Percentiles rank a stretch among this genome's conserved stretches.
Evolutionary conservation across 2,329 filamentous ascomycete species (phyloP).

Genomic region (Rhynchosporium secalis): DNA sequence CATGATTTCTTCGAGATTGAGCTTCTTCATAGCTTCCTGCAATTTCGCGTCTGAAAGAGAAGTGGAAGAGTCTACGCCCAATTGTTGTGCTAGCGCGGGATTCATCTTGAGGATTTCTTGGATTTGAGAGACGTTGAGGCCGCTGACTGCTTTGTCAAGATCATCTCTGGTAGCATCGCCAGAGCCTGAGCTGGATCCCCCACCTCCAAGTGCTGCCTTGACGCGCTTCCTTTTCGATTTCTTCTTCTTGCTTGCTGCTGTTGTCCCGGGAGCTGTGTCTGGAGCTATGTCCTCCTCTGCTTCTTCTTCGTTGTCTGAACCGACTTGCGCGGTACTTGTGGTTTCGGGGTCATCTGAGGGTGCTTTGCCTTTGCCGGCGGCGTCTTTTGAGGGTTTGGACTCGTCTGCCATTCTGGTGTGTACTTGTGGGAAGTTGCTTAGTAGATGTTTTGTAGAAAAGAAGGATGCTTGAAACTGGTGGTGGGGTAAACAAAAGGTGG

Average conservation of each 20-base stretch:
- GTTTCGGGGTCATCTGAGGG: slow-evolving; percentile 34
- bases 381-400: slow-evolving; percentile 60
- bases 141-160: slow-evolving; percentile 44
- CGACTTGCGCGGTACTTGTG: slow-evolving; percentile 47
- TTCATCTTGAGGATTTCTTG: slow-evolving; percentile 70
- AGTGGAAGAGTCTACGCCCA: slow-evolving; percentile 42
- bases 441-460: neutral
- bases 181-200: slow-evolving; percentile 16
- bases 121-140: slow-evolving; percentile 57
- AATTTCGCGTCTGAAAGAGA: slow-evolving; percentile 43
- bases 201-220: slow-evolving; percentile 44
- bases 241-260: slow-evolving; percentile 52
- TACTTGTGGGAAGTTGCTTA: neutral
- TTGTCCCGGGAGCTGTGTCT: slow-evolving; percentile 36
- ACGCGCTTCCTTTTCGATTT: slow-evolving; percentile 67
- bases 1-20: slow-evolving; percentile 71
- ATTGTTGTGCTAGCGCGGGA: slow-evolving; percentile 67
- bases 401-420: slow-evolving; percentile 52
- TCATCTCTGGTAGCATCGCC: slow-evolving; percentile 48
- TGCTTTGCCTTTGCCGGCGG: slow-evolving; percentile 49
- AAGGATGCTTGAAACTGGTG: neutral
- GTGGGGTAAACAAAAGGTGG: slow-evolving; percentile 11
- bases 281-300: slow-evolving; percentile 37
- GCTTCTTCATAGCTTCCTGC: slow-evolving; percentile 57
- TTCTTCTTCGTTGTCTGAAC: slow-evolving; percentile 51